Evolutionary conservation across 192 early-diverging fungal genomes (phyloP), one percentile per base, ranked within the genome.

Genomic region (Backusella liffmaniae): DNA sequence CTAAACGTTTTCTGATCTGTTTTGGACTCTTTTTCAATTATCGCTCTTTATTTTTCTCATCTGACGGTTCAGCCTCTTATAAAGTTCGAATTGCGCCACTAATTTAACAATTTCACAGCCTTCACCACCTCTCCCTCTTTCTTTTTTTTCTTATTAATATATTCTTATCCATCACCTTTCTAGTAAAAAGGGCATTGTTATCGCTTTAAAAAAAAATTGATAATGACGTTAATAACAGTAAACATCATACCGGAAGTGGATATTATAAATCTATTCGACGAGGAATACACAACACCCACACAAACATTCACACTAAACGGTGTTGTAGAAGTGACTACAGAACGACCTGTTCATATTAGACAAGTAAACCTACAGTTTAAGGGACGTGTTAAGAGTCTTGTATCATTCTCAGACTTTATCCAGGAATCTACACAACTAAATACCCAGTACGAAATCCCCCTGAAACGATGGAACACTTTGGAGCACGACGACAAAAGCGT

Each of bases 191-290:
- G 10, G 37, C 7, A 39, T 39, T 10, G 10, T 3, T 10, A 3
- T 10, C 37, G 12, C 10, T 10, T 39, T 39, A 39, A 39, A 39
- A 10, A 39, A 39, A 8, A 36, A 44, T 49, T 5, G 18, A 49
- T 49, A 18, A 49, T 62, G 56, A 62, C 56, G 12, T 10, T 62
- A 29, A 29, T 62, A 18, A 62, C 56, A 6, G 56, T 62, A 29
- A 69, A 69, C 21, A 69, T 69, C 10, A 69, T 69, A 69, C 67
- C 67, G n/a, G 67, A 69, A 12, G n/a, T 69, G n/a, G 67, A 69
- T 37, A 37, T 36, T 23, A 69, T 69, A 4, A 35, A 69, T 69
- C 21, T 37, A 69, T 69, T 69, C 26, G 67, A 69, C 21, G 37
- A 69, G 21, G 67, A 37, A 21, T 39, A 21, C 21, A 69, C 67